Base-by-base conservation (phyloP, 257 asterid genomes). In the Agastache rugosa region DNA sequence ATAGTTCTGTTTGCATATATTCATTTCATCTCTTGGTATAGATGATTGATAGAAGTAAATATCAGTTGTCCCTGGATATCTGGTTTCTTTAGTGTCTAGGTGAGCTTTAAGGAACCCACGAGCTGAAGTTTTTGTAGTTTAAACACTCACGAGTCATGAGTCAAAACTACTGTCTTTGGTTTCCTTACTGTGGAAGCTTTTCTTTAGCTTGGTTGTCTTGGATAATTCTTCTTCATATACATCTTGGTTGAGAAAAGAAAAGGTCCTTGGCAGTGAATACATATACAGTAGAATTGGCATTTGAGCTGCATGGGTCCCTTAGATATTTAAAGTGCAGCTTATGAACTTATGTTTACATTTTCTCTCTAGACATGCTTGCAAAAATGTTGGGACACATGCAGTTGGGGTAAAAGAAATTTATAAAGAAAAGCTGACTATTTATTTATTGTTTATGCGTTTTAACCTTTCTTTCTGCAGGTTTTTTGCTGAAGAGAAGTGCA, bases 401-500 rank as follows among this genome's bases (percentile, higher is more conserved):
- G 31, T 71, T 25, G 69, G 68, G 64, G 55, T 45, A 59, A 50
- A 75, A n/a, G 12, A 31, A 31, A 31, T 31, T 31, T 7, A 31
- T 4, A 31, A 31, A 0, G 37, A 31, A 60, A 68, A 54, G 61
- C 35, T 48, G n/a, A n/a, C 23, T 62, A 15, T 31, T 17, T 37
- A 22, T 54, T 75, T 75, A 12, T 42, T 11, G 42, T 59, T 14
- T 58, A 23, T 19, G 53, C 39, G 35, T 11, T 35, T 69, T 54
- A 58, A 71, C 44, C 77, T 68, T 45, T 5, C 17, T 55, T 55
- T 58, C 51, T 79, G 73, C 87, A 94, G 99, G 99, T 29, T 92
- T 92, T 75, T 70, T 94, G 75, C 76, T 92, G 82, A 94, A 94
- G 92, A 94, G 73, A 84, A 94, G 97, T 75, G 87, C 92, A 54